A percentile compares a stretch with the other conserved stretches of the same genome.
These are phyloP conservation scores for Emericellopsis atlantica DNA, from an alignment of 2,329 filamentous ascomycete genomes.

Conservation along the genomic window DNA sequence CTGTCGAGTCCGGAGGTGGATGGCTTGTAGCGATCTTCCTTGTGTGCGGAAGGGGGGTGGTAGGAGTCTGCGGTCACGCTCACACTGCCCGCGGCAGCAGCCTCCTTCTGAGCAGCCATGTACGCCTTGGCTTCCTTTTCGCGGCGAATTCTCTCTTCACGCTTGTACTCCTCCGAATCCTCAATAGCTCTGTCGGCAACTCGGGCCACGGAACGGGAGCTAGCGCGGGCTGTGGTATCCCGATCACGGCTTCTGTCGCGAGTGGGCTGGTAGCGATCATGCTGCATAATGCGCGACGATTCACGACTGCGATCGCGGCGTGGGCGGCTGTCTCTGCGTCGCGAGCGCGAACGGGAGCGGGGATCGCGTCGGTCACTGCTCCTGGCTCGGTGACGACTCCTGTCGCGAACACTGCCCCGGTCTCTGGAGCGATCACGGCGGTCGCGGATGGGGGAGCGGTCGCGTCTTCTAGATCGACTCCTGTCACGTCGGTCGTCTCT, in stretches of 20 bases:
- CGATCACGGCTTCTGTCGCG: too few species aligned
- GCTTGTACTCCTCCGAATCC: constrained; percentile 43
- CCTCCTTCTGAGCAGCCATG: constrained; percentile 47
- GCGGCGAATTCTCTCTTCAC: constrained; percentile 47
- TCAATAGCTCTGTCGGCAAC: constrained; percentile 20
- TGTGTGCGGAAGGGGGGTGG: too few species aligned
- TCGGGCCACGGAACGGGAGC: neutral
- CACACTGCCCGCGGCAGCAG: constrained; percentile 35
- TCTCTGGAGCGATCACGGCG: constrained; percentile 14
- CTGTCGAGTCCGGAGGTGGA: too few species aligned
- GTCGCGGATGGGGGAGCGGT: neutral
- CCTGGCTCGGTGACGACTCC: constrained; percentile 15
- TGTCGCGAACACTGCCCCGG: constrained; percentile 29
- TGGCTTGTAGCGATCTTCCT: too few species aligned
- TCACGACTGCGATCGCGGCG: constrained; percentile 15
- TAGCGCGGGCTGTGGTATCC: too few species aligned
- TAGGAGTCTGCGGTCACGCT: too few species aligned
- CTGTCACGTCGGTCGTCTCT: too few species aligned
- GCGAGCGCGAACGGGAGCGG: too few species aligned
- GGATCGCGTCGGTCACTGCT: constrained; percentile 14
- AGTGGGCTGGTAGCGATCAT: too few species aligned
- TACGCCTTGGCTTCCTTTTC: constrained; percentile 54
- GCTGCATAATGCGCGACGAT: too few species aligned
- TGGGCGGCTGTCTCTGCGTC: constrained; percentile 5
- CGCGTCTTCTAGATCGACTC: too few species aligned